phyloP scores from a whole-genome alignment of 108 stramenopile genomes.

The Nitzschia palea region DNA sequence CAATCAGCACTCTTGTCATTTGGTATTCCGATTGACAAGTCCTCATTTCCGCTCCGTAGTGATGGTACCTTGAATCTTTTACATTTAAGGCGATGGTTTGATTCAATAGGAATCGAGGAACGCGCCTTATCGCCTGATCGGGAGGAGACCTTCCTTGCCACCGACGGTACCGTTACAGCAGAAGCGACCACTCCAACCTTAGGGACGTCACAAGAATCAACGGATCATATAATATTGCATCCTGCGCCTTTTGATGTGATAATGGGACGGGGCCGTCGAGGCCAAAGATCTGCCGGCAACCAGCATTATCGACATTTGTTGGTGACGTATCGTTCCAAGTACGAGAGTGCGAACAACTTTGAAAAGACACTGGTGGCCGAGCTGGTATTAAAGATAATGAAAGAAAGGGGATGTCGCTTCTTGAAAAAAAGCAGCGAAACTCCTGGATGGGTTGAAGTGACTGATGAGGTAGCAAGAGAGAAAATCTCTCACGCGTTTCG shows the following conservation, averaged over 20 bases:
- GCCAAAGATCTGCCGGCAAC: slow-evolving; percentile 5
- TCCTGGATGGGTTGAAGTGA: slow-evolving; percentile 2
- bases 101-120: background rate
- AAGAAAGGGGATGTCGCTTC: background rate
- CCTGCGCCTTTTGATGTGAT: slow-evolving; percentile 7
- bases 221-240: too few relatives aligned
- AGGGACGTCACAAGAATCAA: too few relatives aligned
- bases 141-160: too few relatives aligned
- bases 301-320: background rate
- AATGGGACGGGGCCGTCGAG: slow-evolving; percentile 9
- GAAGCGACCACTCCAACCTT: too few relatives aligned
- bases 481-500: slow-evolving; percentile 14
- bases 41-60: background rate
- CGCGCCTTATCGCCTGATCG: too few relatives aligned
- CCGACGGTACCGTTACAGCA: too few relatives aligned
- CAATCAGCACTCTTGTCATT: background rate
- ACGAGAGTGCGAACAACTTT: slow-evolving; percentile 1
- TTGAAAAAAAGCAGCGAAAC: background rate
- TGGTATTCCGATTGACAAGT: slow-evolving; percentile 10
- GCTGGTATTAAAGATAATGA: background rate
- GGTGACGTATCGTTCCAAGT: background rate
- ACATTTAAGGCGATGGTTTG: background rate
- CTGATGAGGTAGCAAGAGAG: background rate
- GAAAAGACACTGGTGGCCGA: slow-evolving; percentile 14
- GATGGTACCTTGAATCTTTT: background rate